Evolutionary conservation across 106 monocot species (phyloP), one percentile per base, ranked within the genome.

Genomic region (Allium sativum): DNA sequence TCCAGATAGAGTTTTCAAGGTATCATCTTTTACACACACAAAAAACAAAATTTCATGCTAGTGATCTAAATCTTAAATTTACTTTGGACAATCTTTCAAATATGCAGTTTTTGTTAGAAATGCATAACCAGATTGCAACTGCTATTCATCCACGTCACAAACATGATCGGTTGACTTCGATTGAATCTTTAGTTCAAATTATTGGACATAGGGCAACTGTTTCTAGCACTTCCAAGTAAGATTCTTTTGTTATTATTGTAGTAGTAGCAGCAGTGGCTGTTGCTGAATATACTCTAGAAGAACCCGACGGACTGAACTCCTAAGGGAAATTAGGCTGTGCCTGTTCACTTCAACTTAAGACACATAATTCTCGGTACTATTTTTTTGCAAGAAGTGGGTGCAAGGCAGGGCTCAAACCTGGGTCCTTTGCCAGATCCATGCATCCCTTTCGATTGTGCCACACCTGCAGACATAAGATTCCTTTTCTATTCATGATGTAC

Each of bases 1-100:
- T 44, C 77, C 87, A 48, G 91, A 98, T 72, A 79, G 96, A 64
- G 87, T 91, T 58, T 98, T 98, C 68, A 88, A 85, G 85, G 96
- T 93, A 67, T 48, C 59, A 57, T 59, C 11, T 56, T 17, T 9
- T 1, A 31, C 31, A 31, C 31, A 2, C 31, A 31, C 31, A 31
- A 0, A 31, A 31, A 0, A 31, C 0, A 31, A 31, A 31, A 31
- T 31, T 16, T n/a, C 40, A 40, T 65, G 15, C 40, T 52, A n/a
- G 48, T 60, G 21, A 47, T 62, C 10, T 9, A 9, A 20, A 48
- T 46, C 43, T 21, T 20, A 4, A 10, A 50, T 45, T 61, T 44
- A 10, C 0, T 45, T 12, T 46, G 43, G 19, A 7, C 9, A 17
- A 16, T 44, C 7, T 55, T 77, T 55, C 52, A 15, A 6, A 48